Percentiles rank a stretch among this genome's conserved stretches.
Conservation (phyloP, 441 rosid species). For the Sinapis alba region DNA sequence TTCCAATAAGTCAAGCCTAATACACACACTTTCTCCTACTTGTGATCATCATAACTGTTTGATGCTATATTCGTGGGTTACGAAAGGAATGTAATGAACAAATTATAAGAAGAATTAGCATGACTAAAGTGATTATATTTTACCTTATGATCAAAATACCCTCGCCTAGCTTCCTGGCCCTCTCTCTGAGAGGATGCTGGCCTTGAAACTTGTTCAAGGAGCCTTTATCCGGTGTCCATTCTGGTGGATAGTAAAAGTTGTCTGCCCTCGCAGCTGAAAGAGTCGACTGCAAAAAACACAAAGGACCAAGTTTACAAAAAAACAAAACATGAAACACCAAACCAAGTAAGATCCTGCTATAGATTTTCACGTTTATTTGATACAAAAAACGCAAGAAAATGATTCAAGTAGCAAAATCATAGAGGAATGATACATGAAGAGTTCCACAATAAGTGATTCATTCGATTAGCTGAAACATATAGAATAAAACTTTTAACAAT, state of each 20-base stretch:
- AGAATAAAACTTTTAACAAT: too few species aligned
- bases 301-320: too few species aligned
- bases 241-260: slow-evolving; percentile 92
- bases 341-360: neutral
- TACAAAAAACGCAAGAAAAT: neutral
- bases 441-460: neutral
- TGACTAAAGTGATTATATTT: neutral
- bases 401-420: too few species aligned
- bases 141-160: slow-evolving; percentile 53
- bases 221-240: slow-evolving; percentile 94
- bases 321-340: neutral
- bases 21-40: neutral
- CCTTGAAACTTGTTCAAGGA: slow-evolving; percentile 95
- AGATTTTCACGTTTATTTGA: neutral
- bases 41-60: slow-evolving; percentile 14
- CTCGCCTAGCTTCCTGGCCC: slow-evolving; percentile 86
- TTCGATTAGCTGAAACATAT: neutral
- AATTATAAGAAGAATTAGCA: neutral
- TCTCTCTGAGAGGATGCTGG: slow-evolving; percentile 89
- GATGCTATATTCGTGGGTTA: neutral
- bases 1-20: neutral
- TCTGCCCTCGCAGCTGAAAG: slow-evolving; percentile 97
- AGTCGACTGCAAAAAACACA: slow-evolving; percentile 73
- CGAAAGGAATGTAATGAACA: neutral
- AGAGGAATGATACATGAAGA: too few species aligned